Evolutionary conservation across 306 rosid genomes (phyloP).

Genomic region (Dryas octopetala): DNA sequence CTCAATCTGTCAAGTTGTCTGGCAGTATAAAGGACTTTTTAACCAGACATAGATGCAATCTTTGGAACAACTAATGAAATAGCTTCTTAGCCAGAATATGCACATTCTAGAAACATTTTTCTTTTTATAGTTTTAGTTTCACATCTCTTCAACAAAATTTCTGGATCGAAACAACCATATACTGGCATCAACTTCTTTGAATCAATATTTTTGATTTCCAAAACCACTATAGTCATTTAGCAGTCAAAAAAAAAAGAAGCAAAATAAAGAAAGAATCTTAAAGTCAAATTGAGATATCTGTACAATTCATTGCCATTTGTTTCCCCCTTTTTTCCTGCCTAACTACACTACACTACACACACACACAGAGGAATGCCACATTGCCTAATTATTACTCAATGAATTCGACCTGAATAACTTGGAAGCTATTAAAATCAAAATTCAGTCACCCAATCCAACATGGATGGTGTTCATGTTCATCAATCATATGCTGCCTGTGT

Average conservation of each 20-base stretch:
- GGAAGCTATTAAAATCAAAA: background rate
- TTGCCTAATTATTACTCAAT: background rate
- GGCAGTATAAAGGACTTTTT: conserved; percentile 2
- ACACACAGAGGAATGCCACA: background rate
- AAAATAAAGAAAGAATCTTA: no score
- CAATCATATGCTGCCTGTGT: background rate
- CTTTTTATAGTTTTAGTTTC: background rate
- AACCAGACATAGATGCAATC: background rate
- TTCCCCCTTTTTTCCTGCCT: background rate
- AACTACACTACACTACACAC: background rate
- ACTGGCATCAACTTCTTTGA: background rate
- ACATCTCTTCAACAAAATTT: background rate
- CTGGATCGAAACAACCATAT: background rate
- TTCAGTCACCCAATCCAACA: background rate
- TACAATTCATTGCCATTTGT: background rate
- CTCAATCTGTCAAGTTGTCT: background rate
- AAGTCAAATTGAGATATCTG: background rate
- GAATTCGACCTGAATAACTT: background rate
- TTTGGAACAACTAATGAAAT: background rate
- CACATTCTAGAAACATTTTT: background rate
- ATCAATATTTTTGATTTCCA: background rate
- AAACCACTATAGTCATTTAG: background rate
- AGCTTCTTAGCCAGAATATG: background rate
- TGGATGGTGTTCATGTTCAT: background rate
- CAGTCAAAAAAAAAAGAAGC: background rate